A percentile compares a stretch with the other conserved stretches of the same genome.
phyloP scores from a whole-genome alignment of 441 rosid genomes.

The Brassica balearica region DNA sequence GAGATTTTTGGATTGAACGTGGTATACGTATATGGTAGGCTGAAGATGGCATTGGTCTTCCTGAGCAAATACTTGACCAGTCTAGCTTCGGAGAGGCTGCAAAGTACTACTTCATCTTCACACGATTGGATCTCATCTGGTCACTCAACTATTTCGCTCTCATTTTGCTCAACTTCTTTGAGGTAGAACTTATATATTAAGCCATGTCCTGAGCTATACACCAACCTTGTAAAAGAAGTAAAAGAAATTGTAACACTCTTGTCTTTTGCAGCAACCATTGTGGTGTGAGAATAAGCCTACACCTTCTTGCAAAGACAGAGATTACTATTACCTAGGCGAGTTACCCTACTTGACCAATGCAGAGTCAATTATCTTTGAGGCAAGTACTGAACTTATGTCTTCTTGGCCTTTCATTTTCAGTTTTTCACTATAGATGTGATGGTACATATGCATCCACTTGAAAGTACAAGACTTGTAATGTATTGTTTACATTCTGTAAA shows the following conservation, averaged over 20 bases:
- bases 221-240: background rate
- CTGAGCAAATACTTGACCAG: constrained; percentile 87
- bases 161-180: constrained; percentile 77
- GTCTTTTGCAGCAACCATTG: constrained; percentile 77
- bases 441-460: constrained; percentile 8
- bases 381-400: constrained; percentile 28
- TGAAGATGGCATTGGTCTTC: constrained; percentile 93
- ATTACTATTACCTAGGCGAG: constrained; percentile 84
- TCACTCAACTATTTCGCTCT: constrained; percentile 87
- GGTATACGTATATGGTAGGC: constrained; percentile 54
- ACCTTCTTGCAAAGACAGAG: constrained; percentile 75
- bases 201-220: background rate
- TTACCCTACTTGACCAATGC: constrained; percentile 79
- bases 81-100: constrained; percentile 69
- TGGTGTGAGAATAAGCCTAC: constrained; percentile 68
- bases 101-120: constrained; percentile 69
- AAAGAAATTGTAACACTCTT: background rate
- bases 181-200: constrained; percentile 56
- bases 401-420: background rate
- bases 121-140: constrained; percentile 74
- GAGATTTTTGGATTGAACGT: constrained; percentile 10
- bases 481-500: background rate
- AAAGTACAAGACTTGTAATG: constrained; percentile 6
- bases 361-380: constrained; percentile 85
- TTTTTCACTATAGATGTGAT: background rate